Base-by-base conservation (phyloP, 345 rosid species). In the Chamaenerion angustifolium region DNA sequence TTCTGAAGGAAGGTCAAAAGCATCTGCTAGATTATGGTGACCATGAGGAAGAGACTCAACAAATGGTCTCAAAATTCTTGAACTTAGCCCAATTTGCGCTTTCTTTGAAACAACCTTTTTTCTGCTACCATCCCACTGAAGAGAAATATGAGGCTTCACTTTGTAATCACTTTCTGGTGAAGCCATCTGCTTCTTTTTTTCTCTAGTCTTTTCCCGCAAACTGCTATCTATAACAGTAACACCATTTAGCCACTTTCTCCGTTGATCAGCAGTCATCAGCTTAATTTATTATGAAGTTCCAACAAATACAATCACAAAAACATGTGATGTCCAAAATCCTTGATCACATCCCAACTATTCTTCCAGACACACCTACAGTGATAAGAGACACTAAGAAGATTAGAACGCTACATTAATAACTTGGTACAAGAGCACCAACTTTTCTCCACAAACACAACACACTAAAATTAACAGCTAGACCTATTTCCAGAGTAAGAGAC, bases 221-320 rank as follows among this genome's bases (percentile, higher is more conserved):
- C 77, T 71, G 59, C 64, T 71, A 56, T 79, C 83, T 48, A 61
- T 67, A 55, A 72, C 60, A 56, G 76, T 70, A 55, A 69, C 71
- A 63, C 90, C 83, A 70, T 71, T 84, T 56, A 73, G 64, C 62
- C 88, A 66, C 51, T 83, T 92, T 62, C 81, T 84, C 58, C 77
- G 67, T 68, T 88, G 95, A 73, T 80, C 81, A 68, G 95, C 94
- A 16, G 76, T 95, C 98, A 92, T 92, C 53, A 48, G 60, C 37
- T 31, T 31, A 31, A 31, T 31, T 31, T 31, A 31, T 31, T 0
- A 5, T 31, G 37, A 31, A 5, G 37, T 31, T 1, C 37, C 37
- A 31, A 31, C 10, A 31, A 31, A 31, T 5, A 31, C 10, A 31
- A 31, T 31, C 37, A 31, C 37, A 31, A 31, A 31, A 31, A 8